phyloP scores from a whole-genome alignment of 208 protist species.

The Naegleria gruberi region DNA sequence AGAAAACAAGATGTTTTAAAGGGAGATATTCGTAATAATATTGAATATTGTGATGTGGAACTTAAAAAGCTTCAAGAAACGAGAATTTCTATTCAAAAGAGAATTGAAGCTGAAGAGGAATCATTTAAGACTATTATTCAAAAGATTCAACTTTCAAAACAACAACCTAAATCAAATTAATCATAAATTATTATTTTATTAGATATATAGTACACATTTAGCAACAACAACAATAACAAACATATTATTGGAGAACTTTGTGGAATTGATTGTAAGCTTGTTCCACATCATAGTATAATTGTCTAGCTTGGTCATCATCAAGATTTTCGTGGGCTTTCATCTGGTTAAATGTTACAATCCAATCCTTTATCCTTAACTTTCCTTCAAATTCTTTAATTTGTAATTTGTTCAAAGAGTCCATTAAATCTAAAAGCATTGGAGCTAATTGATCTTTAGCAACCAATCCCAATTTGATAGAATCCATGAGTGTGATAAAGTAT shows the following conservation, averaged over 20 bases:
- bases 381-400: constrained; percentile 19
- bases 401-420: constrained; percentile 43
- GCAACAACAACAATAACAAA: not conserved
- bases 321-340: constrained; percentile 50
- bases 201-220: not conserved
- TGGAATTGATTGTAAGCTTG: constrained; percentile 36
- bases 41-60: not conserved
- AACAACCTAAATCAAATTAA: not conserved
- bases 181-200: not conserved
- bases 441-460: not conserved
- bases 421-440: constrained; percentile 43
- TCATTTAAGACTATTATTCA: not conserved
- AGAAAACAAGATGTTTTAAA: not conserved
- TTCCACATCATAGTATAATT: constrained; percentile 49
- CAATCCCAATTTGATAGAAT: not conserved
- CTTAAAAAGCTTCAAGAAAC: not conserved
- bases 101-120: not conserved
- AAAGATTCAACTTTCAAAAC: not conserved
- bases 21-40: not conserved
- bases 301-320: constrained; percentile 38
- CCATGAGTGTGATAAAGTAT: constrained; percentile 25
- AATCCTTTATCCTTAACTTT: not conserved
- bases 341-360: constrained; percentile 40
- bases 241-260: constrained; percentile 20
- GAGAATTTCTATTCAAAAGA: not conserved